Base-by-base conservation (phyloP, 192 early-diverging fungal genomes). In the Cetraspora pellucida region DNA sequence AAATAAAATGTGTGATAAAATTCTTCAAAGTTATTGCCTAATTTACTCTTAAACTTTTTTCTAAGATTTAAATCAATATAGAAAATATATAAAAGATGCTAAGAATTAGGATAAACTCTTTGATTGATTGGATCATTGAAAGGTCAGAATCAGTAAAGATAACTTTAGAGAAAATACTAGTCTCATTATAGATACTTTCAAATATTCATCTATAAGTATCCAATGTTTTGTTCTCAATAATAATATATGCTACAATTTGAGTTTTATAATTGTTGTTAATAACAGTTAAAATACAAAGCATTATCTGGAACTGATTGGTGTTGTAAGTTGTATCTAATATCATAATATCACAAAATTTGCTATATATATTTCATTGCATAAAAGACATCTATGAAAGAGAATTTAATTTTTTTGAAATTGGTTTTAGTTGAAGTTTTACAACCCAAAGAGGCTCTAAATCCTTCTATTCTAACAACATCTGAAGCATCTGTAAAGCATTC, bases 201-300 rank as follows among this genome's bases (percentile, higher is more conserved):
- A 58, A 58, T 25, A 58, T 58, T n/a, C 6, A 58, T 58, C 21
- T 3, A 10, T 58, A 58, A 10, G 57, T 58, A 4, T 58, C 57
- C 25, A 58, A 23, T 25, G 21, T 58, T 27, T 58, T n/a, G 23
- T 58, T n/a, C 25, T 58, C 57, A 58, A 58, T 58, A 5, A 58
- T 58, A 25, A n/a, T n/a, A 58, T n/a, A 25, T 25, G 10, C 21
- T n/a, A 58, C 57, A 25, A 58, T 58, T 0, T 25, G n/a, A 23
- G 57, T 58, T 23, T 21, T 58, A 23, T 58, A 58, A 23, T 58
- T 58, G 25, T 58, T 58, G 25, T 58, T n/a, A 58, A 58, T 58
- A 25, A 58, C 21, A 2, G 57, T 58, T 58, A 58, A 10, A 3
- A 58, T 58, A 25, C 57, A 58, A 25, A 58, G 57, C 21, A 58